phyloP scores from a whole-genome alignment of 352 stramenopile species.

The Elongisporangium prolatum region DNA sequence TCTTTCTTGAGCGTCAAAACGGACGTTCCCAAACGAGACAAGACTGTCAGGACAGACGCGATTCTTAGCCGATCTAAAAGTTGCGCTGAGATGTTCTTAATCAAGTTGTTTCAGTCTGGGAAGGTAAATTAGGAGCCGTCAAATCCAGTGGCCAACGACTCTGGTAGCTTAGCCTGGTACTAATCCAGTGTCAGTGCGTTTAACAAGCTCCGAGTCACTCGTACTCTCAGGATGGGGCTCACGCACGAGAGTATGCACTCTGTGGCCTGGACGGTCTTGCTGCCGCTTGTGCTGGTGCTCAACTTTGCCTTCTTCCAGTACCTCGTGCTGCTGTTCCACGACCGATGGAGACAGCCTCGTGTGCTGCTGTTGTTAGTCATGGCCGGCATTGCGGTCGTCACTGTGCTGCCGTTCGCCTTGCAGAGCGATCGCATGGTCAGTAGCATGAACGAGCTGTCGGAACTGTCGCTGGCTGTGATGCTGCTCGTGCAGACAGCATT shows the following conservation, averaged over 20 bases:
- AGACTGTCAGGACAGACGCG: no score
- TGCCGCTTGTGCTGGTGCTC: constrained; percentile 19
- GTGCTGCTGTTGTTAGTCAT: constrained; percentile 14
- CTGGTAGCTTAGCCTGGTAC: not conserved
- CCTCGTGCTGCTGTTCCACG: constrained; percentile 23
- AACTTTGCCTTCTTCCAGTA: constrained; percentile 33
- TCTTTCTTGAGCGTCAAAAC: no score
- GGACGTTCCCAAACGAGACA: no score
- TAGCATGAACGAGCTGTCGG: constrained; percentile 27
- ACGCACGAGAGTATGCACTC: constrained; percentile 4
- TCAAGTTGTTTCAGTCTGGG: no score
- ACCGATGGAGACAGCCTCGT: constrained; percentile 14
- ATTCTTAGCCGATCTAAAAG: no score
- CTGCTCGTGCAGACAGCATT: constrained; percentile 23
- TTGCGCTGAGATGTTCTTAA: no score
- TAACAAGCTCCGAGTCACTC: not conserved
- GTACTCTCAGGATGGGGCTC: not conserved
- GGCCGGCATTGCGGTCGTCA: constrained; percentile 7
- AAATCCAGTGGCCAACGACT: not conserved
- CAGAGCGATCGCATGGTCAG: constrained; percentile 1
- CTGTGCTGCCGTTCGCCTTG: constrained; percentile 17
- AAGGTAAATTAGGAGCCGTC: no score
- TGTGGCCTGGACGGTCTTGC: constrained; percentile 8
- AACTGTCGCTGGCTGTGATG: constrained; percentile 23
- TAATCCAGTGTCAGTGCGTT: not conserved